Evolutionary conservation across 257 asterid species (phyloP).

Genomic region (Thymus quinquecostatus): DNA sequence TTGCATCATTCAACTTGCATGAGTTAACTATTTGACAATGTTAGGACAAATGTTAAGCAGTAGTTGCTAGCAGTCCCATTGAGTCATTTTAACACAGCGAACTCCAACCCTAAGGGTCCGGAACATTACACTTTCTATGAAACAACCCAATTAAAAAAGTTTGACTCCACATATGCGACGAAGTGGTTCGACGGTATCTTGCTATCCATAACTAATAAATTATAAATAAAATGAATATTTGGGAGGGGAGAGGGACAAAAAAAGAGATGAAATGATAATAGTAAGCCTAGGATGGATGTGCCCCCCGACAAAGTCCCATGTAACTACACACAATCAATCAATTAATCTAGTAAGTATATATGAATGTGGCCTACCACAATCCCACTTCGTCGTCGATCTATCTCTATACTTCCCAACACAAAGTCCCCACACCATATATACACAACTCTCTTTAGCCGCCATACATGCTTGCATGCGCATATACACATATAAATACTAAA

Average conservation of each 20-base stretch:
- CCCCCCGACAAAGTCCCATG: constrained; percentile 57
- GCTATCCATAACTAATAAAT: too few relatives aligned
- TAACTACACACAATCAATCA: constrained; percentile 37
- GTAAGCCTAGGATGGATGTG: not conserved
- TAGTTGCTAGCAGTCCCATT: too few relatives aligned
- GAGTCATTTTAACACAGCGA: too few relatives aligned
- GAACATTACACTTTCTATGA: too few relatives aligned
- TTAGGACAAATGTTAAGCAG: too few relatives aligned
- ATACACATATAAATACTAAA: not conserved
- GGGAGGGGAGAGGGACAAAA: not conserved
- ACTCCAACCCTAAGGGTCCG: too few relatives aligned
- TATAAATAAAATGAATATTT: too few relatives aligned
- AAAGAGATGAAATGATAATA: not conserved
- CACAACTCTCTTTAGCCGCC: constrained; percentile 75
- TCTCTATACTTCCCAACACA: constrained; percentile 45
- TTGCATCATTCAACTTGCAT: too few relatives aligned
- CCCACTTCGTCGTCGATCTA: constrained; percentile 37
- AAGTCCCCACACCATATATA: constrained; percentile 57
- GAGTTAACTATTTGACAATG: too few relatives aligned
- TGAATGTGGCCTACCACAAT: constrained; percentile 44
- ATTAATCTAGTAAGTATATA: not conserved
- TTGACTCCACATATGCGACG: too few relatives aligned
- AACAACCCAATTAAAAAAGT: too few relatives aligned
- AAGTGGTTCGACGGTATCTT: too few relatives aligned
- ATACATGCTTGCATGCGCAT: constrained; percentile 67